phyloP scores from a whole-genome alignment of 2,329 filamentous ascomycete genomes.

The Trichoderma sp. region DNA sequence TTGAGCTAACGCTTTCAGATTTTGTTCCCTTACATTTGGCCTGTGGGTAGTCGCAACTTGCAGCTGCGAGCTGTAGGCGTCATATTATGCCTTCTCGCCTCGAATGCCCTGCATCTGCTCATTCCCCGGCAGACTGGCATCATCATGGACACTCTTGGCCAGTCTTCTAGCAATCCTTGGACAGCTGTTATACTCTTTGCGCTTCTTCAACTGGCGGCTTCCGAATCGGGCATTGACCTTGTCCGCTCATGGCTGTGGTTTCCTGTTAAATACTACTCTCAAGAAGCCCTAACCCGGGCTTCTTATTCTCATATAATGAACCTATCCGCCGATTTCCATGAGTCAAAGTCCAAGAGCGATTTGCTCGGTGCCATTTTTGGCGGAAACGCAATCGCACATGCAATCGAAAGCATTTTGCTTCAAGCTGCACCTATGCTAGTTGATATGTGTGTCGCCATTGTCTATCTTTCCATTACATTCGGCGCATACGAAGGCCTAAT shows the following conservation, averaged over 20 bases:
- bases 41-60: slow-evolving; percentile 63
- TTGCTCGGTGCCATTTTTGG: slow-evolving; percentile 59
- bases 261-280: slow-evolving; percentile 59
- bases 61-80: slow-evolving; percentile 70
- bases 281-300: slow-evolving; percentile 54
- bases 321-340: slow-evolving; percentile 62
- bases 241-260: slow-evolving; percentile 59
- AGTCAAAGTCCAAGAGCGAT: slow-evolving; percentile 61
- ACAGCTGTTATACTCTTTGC: slow-evolving; percentile 55
- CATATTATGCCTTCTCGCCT: slow-evolving; percentile 65
- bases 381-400: slow-evolving; percentile 55
- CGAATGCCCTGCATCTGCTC: slow-evolving; percentile 73
- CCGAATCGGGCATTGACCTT: slow-evolving; percentile 57
- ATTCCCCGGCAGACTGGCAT: slow-evolving; percentile 81
- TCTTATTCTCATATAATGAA: slow-evolving; percentile 62
- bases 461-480: slow-evolving; percentile 60
- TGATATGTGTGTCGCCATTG: slow-evolving; percentile 60
- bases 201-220: slow-evolving; percentile 52
- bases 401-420: slow-evolving; percentile 61
- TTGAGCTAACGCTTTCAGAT: slow-evolving; percentile 48
- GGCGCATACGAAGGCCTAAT: slow-evolving; percentile 65
- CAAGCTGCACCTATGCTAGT: slow-evolving; percentile 61
- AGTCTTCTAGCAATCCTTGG: slow-evolving; percentile 53
- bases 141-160: slow-evolving; percentile 69
- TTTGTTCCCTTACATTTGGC: slow-evolving; percentile 79